A percentile compares a stretch with the other conserved stretches of the same genome.
Evolutionary conservation across 164 flowering plant genomes (phyloP).

Genomic region (Chimonanthus praecox): DNA sequence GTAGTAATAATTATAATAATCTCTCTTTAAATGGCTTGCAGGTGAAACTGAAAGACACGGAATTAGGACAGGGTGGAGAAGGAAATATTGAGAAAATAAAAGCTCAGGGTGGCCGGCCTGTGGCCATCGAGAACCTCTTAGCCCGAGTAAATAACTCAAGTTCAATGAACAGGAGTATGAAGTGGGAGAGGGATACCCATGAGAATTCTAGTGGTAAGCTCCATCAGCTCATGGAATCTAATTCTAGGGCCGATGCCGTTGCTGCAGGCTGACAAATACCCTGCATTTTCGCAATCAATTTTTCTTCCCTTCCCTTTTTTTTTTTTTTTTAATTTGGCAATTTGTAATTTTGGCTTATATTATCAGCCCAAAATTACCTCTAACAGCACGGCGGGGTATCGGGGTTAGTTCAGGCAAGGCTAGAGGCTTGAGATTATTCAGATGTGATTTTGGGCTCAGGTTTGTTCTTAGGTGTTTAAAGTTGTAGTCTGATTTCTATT

Average conservation of each 20-base stretch:
- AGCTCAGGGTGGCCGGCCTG: constrained; percentile 20
- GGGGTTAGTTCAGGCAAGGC: background rate
- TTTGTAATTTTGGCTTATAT: constrained; percentile 32
- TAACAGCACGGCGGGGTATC: constrained; percentile 22
- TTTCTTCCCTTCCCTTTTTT: background rate
- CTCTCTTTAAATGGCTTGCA: constrained; percentile 16
- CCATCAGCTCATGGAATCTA: constrained; percentile 76
- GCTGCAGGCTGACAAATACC: constrained; percentile 57
- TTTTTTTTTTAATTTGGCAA: background rate
- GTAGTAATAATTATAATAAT: background rate
- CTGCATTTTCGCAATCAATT: background rate
- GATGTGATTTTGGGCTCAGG: too few species aligned
- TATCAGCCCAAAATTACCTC: constrained; percentile 35
- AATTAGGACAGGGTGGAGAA: constrained; percentile 26
- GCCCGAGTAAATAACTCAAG: constrained; percentile 61
- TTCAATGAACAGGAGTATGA: constrained; percentile 21
- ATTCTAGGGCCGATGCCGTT: constrained; percentile 71
- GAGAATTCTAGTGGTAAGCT: constrained; percentile 61
- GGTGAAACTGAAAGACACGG: constrained; percentile 53
- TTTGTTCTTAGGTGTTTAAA: background rate
- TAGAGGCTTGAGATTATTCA: background rate
- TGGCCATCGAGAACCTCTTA: constrained; percentile 62
- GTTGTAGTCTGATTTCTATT: background rate
- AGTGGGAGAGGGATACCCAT: constrained; percentile 38
- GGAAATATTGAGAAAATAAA: constrained; percentile 22